These are phyloP conservation scores for Apiotrichum montevideense DNA, from an alignment of 1,284 basidiomycete species.

Conservation along the genomic window DNA sequence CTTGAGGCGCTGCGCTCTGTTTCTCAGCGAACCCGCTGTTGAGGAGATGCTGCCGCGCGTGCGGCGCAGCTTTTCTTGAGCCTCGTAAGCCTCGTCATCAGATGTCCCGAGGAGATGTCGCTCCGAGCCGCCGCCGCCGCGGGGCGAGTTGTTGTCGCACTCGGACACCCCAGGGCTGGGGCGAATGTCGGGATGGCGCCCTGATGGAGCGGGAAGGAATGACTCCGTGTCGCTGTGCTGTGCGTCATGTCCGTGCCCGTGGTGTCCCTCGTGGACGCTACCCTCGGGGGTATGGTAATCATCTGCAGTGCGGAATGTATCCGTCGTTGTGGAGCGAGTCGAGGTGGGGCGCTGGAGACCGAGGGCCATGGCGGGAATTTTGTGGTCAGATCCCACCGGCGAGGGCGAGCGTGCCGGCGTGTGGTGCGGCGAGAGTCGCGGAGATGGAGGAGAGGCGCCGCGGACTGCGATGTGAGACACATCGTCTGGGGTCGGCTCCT, in stretches of 20 bases:
- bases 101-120: neutral
- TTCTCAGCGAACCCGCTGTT: neutral
- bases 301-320: neutral
- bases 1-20: constrained; percentile 6
- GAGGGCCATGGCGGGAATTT: neutral
- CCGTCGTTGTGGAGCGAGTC: neutral
- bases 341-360: neutral
- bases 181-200: neutral
- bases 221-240: neutral
- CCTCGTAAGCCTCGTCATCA: neutral
- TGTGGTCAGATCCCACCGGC: neutral
- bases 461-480: neutral
- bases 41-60: neutral
- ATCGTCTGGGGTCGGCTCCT: neutral
- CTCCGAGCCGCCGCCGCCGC: neutral
- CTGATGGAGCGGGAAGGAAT: neutral
- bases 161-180: neutral
- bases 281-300: neutral
- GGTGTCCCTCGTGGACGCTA: neutral
- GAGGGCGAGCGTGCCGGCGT: neutral
- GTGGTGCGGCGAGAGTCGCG: neutral
- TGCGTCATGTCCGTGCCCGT: no score
- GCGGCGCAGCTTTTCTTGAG: neutral
- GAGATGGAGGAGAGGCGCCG: neutral
- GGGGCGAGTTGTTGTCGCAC: neutral